Conservation (phyloP, 257 asterid genomes). For the Plantago elongata region DNA sequence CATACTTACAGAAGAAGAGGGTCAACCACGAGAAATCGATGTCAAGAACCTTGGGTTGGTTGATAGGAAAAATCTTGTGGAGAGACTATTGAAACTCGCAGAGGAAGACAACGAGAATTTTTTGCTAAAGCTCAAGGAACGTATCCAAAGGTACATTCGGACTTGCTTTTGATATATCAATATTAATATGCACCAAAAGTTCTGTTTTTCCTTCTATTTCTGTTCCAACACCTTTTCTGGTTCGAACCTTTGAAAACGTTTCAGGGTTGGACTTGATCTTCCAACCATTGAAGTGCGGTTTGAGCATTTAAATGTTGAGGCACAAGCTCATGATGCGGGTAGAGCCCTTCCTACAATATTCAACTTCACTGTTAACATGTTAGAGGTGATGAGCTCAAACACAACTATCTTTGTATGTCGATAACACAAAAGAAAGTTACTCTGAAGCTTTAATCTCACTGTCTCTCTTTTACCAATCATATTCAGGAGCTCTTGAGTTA, state of each 20-base stretch:
- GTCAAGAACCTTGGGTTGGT: conserved; percentile 52
- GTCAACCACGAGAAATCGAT: conserved; percentile 52
- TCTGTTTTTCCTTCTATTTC: too few species aligned
- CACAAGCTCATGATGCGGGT: conserved; percentile 75
- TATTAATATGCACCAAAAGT: too few species aligned
- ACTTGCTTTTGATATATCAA: too few species aligned
- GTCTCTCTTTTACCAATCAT: background rate
- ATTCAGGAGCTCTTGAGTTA: conserved; percentile 56
- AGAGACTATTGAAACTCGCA: conserved; percentile 54
- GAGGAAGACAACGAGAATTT: conserved; percentile 87
- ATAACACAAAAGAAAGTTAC: background rate
- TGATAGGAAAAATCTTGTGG: conserved; percentile 58
- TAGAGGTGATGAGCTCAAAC: conserved; percentile 55
- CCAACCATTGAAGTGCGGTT: conserved; percentile 81
- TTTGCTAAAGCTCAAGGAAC: conserved; percentile 55
- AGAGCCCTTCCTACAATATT: conserved; percentile 79
- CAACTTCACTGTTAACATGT: conserved; percentile 54
- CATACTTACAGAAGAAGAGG: conserved; percentile 48
- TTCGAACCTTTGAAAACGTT: conserved; percentile 2
- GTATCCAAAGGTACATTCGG: conserved; percentile 56
- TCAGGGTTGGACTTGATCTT: conserved; percentile 74
- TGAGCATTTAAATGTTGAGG: conserved; percentile 71
- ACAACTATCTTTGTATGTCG: background rate
- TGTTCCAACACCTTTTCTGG: background rate
- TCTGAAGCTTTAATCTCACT: conserved; percentile 7